phyloP scores from a whole-genome alignment of 1,139 yeast genomes.

The Casaregolazyma suthepensis region DNA sequence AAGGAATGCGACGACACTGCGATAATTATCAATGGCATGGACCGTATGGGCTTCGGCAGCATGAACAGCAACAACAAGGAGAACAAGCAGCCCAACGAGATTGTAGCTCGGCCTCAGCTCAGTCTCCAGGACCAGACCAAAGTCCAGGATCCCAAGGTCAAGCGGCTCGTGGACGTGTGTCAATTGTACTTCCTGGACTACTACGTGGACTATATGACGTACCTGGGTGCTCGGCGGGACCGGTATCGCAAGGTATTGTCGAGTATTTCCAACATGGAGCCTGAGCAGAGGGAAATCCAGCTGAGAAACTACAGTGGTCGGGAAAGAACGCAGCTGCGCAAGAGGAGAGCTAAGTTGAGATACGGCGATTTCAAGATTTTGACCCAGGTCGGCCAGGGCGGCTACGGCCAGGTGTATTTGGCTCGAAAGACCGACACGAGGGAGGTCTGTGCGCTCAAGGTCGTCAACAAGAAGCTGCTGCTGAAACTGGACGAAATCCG shows the following conservation, averaged over 20 bases:
- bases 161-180: conserved; percentile 80
- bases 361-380: conserved; percentile 94
- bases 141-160: conserved; percentile 70
- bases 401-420: conserved; percentile 91
- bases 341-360: conserved; percentile 84
- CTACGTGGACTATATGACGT: conserved; percentile 93
- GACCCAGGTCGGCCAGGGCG: conserved; percentile 99
- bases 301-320: conserved; percentile 80
- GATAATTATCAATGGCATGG: conserved; percentile 5
- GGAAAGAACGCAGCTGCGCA: conserved; percentile 79
- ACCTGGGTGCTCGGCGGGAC: conserved; percentile 80
- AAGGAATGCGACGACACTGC: conserved; percentile 5
- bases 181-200: conserved; percentile 77
- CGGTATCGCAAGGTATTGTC: conserved; percentile 63
- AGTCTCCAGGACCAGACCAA: conserved; percentile 26
- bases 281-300: conserved; percentile 53
- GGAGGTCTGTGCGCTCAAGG: conserved; percentile 93
- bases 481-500: conserved; percentile 91
- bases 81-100: not conserved
- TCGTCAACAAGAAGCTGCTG: conserved; percentile 78
- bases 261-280: conserved; percentile 45
- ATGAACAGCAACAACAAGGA: conserved; percentile 2
- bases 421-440: conserved; percentile 92
- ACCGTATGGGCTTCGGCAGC: not conserved
- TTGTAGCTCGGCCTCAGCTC: not conserved